Base-by-base conservation (phyloP, 2,329 filamentous ascomycete species). In the Metarhizium sp. region DNA sequence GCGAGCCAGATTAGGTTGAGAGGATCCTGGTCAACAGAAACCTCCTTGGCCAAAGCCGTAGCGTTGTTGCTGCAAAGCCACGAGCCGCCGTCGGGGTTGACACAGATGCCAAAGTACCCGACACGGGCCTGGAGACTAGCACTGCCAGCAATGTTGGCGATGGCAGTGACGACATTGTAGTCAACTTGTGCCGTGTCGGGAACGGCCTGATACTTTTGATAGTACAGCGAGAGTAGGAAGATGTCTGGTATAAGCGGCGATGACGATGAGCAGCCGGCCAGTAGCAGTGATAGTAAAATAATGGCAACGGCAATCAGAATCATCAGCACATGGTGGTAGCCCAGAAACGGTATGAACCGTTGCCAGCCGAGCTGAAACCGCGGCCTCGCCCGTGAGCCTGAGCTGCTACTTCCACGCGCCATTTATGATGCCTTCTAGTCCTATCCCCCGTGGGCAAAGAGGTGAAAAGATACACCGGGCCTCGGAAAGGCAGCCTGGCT, bases 61-160 rank as follows among this genome's bases (percentile, higher is more conserved):
- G 94, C 94, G 72, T 99, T 99, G 78, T 96, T 95, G 71, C 89
- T 94, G 80, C 94, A 99, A 57, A 97, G 82, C 82, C 90, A 99
- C 25, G 86, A 85, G 61, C 92, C 92, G 57, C 88, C 88, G 68
- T 96, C 90, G 1, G 90, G 86, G 73, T 91, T 94, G 70, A 97
- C 85, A 74, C 94, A 99, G 71, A 99, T 95, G 63, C 94, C 94
- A 66, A 99, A 99, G 77, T 95, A 99, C 61, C 94, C 94, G 34
- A 99, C 94, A 56, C 94, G 86, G 30, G 94, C 91, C 71, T 95
- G 90, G 51, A 99, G 78, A 57, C 84, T 81, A 13, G 94, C 92
- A 62, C 82, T 78, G 53, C 90, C 90, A 56, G 95, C 92, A 59
- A 99, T 95, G 73, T 94, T 95, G 59, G 85, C 81, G 63, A 97